phyloP scores from a whole-genome alignment of 2,329 filamentous ascomycete species.

The Didymella pinodella region DNA sequence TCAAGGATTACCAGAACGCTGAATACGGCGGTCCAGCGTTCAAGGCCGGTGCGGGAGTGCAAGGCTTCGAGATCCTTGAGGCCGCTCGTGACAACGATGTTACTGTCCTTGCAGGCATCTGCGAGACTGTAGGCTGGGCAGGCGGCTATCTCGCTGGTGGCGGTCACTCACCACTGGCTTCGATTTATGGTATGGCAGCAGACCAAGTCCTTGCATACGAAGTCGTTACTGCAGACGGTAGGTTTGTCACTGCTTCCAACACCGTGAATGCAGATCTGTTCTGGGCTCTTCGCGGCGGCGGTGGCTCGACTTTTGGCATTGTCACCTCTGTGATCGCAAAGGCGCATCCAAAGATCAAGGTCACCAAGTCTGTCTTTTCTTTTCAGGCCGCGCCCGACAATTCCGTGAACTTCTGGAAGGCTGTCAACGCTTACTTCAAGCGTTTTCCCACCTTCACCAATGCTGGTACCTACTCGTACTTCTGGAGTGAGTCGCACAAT shows the following conservation, averaged over 20 bases:
- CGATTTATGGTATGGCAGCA: slow-evolving; percentile 11
- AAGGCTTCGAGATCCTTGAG: slow-evolving; percentile 37
- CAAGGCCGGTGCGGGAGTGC: slow-evolving; percentile 46
- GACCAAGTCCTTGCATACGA: slow-evolving; percentile 42
- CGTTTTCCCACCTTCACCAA: neutral
- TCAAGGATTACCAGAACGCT: slow-evolving; percentile 12
- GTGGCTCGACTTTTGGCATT: slow-evolving; percentile 44
- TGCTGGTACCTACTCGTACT: neutral
- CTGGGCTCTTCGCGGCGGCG: slow-evolving; percentile 48
- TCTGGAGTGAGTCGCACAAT: neutral
- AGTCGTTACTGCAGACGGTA: slow-evolving; percentile 51
- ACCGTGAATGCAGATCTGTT: slow-evolving; percentile 49
- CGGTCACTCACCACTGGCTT: slow-evolving; percentile 38
- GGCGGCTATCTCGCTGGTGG: slow-evolving; percentile 54
- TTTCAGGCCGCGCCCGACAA: neutral
- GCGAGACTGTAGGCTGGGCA: slow-evolving; percentile 49
- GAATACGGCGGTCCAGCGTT: slow-evolving; percentile 45
- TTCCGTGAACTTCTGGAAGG: neutral
- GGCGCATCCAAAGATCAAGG: slow-evolving; percentile 16
- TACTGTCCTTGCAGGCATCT: neutral
- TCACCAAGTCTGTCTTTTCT: neutral
- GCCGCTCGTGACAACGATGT: neutral
- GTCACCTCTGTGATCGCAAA: slow-evolving; percentile 46
- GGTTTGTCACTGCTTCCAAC: slow-evolving; percentile 40
- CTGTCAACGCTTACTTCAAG: neutral